A percentile compares a stretch with the other conserved stretches of the same genome.
Conservation (phyloP, 352 stramenopile species). For the Globisporangium orthogonon region DNA sequence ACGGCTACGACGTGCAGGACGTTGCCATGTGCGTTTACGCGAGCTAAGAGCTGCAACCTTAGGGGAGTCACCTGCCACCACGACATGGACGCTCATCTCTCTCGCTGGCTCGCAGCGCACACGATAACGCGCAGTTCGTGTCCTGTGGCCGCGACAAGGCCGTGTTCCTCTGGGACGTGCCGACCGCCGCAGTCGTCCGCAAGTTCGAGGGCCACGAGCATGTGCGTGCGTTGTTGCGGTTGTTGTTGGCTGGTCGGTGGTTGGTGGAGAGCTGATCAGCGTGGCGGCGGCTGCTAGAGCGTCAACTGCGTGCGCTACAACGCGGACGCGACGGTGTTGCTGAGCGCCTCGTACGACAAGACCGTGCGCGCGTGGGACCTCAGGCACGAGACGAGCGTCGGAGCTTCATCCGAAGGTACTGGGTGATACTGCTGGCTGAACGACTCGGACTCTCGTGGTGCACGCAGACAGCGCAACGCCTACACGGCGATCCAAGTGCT, state of each 20-base stretch:
- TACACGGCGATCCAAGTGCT: conserved; percentile 81
- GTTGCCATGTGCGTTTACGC: conserved; percentile 58
- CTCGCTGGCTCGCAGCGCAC: conserved; percentile 29
- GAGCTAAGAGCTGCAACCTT: too few species aligned
- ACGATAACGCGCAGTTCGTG: conserved; percentile 85
- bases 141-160: conserved; percentile 84
- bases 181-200: conserved; percentile 78
- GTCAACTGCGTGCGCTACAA: conserved; percentile 86
- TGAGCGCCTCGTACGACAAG: conserved; percentile 87
- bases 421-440: too few species aligned
- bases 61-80: too few species aligned
- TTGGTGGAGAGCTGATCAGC: background rate
- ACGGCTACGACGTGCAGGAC: conserved; percentile 88
- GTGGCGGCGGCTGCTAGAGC: conserved; percentile 24
- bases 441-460: background rate
- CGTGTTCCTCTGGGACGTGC: conserved; percentile 87
- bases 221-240: conserved; percentile 19
- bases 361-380: conserved; percentile 78
- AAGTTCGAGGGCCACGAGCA: conserved; percentile 86
- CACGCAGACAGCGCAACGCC: conserved; percentile 51
- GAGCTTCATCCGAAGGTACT: too few species aligned
- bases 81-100: too few species aligned
- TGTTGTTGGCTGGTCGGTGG: background rate
- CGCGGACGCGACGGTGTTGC: conserved; percentile 67
- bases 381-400: conserved; percentile 18